Evolutionary conservation across 768 basidiomycete genomes (phyloP).

Genomic region (Pleurotus djamor): DNA sequence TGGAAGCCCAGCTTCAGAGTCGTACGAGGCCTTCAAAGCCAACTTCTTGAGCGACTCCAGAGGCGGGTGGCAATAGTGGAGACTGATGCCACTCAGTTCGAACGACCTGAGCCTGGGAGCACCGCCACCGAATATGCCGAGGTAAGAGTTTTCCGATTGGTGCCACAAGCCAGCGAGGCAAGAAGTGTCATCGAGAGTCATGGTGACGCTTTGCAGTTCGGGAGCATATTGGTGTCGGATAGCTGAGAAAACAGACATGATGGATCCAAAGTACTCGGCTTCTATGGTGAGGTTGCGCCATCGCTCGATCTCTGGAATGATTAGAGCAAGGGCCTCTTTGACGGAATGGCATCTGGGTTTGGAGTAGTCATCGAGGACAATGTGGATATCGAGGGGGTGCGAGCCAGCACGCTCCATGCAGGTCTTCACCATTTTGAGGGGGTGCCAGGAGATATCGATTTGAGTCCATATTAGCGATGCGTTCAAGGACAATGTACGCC

Average conservation of each 20-base stretch:
- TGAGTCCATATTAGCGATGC: background rate
- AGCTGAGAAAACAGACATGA: slow-evolving; percentile 1
- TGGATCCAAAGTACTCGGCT: slow-evolving; percentile 2
- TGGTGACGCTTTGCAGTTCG: background rate
- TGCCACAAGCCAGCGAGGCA: slow-evolving; percentile 3
- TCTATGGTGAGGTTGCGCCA: slow-evolving; percentile 2
- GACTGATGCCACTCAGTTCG: slow-evolving; percentile 1
- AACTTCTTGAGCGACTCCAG: slow-evolving; percentile 3
- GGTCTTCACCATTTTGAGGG: background rate
- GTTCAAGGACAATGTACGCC: slow-evolving; percentile 1
- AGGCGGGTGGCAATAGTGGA: slow-evolving; percentile 5
- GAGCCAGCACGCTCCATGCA: slow-evolving; percentile 2
- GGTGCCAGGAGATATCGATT: slow-evolving; percentile 5
- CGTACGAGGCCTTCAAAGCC: background rate
- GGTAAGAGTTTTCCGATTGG: slow-evolving; percentile 3
- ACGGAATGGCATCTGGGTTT: slow-evolving; percentile 1
- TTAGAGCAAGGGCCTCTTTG: slow-evolving; percentile 1
- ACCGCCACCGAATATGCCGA: slow-evolving; percentile 1
- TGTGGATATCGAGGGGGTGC: slow-evolving; percentile 2
- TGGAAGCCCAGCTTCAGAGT: slow-evolving; percentile 4
- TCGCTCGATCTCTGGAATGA: slow-evolving; percentile 4
- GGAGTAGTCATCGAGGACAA: slow-evolving; percentile 5
- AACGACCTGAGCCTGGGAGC: background rate
- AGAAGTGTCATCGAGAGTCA: background rate
- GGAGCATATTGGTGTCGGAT: slow-evolving; percentile 4